These are phyloP conservation scores for Ananas comosus DNA, from an alignment of 176 grass and related monocot species.

Conservation along the genomic window DNA sequence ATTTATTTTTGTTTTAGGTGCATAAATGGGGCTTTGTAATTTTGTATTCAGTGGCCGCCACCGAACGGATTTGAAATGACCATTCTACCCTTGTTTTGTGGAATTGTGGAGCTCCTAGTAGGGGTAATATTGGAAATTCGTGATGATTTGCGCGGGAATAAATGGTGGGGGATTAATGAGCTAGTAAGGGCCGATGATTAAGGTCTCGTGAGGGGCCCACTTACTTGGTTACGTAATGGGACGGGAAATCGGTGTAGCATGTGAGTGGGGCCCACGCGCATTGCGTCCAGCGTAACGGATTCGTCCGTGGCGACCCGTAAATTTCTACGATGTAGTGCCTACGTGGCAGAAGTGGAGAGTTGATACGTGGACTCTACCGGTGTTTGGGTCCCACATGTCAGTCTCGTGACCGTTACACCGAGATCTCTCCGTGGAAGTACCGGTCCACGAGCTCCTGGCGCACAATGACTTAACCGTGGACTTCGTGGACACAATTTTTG, in stretches of 20 bases:
- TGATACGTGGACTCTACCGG: too few species aligned
- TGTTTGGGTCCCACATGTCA: too few species aligned
- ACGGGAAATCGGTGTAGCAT: not conserved
- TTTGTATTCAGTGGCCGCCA: slow-evolving; percentile 7
- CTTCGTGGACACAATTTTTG: too few species aligned
- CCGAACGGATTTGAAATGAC: slow-evolving; percentile 5
- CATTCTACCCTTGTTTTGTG: slow-evolving; percentile 10
- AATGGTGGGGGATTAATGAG: not conserved
- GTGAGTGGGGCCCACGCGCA: not conserved
- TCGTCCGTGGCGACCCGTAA: too few species aligned
- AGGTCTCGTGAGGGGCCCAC: not conserved
- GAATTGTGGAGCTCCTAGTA: not conserved
- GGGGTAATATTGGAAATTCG: not conserved
- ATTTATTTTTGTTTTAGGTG: slow-evolving; percentile 1
- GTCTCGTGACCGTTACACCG: too few species aligned
- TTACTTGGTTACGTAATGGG: not conserved
- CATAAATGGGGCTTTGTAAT: not conserved
- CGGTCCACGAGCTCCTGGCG: too few species aligned
- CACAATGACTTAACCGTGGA: too few species aligned
- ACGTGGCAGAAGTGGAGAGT: too few species aligned
- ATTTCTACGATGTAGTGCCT: too few species aligned
- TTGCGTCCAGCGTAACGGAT: too few species aligned
- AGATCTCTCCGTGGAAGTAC: too few species aligned
- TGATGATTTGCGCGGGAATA: not conserved
- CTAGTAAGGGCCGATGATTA: not conserved